Evolutionary conservation across 495 filamentous ascomycete species (phyloP).

Genomic region (Aspergillus bridgeri): DNA sequence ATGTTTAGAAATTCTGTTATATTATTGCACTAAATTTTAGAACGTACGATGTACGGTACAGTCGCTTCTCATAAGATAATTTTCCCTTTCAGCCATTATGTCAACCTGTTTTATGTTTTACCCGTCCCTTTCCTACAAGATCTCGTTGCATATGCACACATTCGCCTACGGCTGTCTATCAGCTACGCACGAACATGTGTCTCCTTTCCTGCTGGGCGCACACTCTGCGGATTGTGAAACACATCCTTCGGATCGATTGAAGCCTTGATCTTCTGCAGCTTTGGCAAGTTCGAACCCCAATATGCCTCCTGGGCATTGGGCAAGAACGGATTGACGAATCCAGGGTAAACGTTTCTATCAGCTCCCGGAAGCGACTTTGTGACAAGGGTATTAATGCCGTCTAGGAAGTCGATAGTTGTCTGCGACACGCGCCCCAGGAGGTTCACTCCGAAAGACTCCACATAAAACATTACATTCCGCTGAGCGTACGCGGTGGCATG

Average conservation of each 20-base stretch:
- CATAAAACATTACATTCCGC: constrained; percentile 44
- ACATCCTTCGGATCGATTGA: constrained; percentile 54
- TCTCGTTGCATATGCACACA: too few species aligned
- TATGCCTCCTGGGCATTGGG: constrained; percentile 47
- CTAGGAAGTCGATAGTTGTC: constrained; percentile 35
- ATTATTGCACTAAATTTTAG: too few species aligned
- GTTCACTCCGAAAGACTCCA: constrained; percentile 42
- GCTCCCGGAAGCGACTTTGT: constrained; percentile 23
- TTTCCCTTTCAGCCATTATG: too few species aligned
- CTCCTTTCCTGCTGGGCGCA: constrained; percentile 17
- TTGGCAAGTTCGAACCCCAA: constrained; percentile 50
- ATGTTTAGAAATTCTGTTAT: too few species aligned
- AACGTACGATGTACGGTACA: too few species aligned
- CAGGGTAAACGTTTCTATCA: constrained; percentile 54
- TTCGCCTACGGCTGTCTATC: too few species aligned
- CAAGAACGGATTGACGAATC: constrained; percentile 65
- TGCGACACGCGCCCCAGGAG: constrained; percentile 37
- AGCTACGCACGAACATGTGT: too few species aligned
- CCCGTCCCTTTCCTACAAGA: too few species aligned
- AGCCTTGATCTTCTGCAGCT: constrained; percentile 52
- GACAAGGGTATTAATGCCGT: constrained; percentile 42
- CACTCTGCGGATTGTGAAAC: constrained; percentile 60
- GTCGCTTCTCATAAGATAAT: too few species aligned
- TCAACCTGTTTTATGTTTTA: too few species aligned
- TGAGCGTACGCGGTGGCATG: constrained; percentile 45